A percentile compares a stretch with the other conserved stretches of the same genome.
These are phyloP conservation scores for Trifolium subterraneum DNA, from an alignment of 306 rosid species.

Conservation along the genomic window DNA sequence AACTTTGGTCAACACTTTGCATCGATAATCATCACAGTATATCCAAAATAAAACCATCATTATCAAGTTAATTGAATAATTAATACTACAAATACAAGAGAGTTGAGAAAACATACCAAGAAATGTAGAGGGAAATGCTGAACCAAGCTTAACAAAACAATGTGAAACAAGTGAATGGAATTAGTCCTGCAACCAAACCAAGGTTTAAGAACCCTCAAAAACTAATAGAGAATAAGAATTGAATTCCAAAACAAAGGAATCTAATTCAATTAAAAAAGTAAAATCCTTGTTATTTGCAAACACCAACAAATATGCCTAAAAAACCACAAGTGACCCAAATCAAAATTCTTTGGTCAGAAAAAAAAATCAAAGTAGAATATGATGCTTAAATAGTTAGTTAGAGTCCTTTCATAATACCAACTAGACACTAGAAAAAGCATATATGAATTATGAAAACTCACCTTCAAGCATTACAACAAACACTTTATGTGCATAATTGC, in stretches of 20 bases:
- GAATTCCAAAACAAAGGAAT: conserved; percentile 56
- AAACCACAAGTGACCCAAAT: conserved; percentile 32
- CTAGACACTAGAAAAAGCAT: conserved; percentile 31
- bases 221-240: conserved; percentile 50
- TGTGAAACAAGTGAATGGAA: background rate
- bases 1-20: background rate
- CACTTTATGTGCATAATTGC: conserved; percentile 36
- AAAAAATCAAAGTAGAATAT: conserved; percentile 48
- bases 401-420: conserved; percentile 41
- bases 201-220: conserved; percentile 21
- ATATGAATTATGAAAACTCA: conserved; percentile 38
- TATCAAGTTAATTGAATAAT: conserved; percentile 28
- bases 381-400: conserved; percentile 38
- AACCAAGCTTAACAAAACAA: conserved; percentile 5
- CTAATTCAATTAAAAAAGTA: conserved; percentile 42
- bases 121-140: conserved; percentile 28
- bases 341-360: conserved; percentile 40
- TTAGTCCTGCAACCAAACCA: conserved; percentile 16
- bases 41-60: conserved; percentile 1
- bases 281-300: conserved; percentile 22
- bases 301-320: conserved; percentile 5
- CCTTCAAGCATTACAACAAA: conserved; percentile 37
- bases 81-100: background rate
- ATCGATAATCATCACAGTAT: background rate
- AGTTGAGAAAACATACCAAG: conserved; percentile 48